Evolutionary conservation across 1,284 basidiomycete species (phyloP).

Genomic region (Stygiomarasmius scandens): DNA sequence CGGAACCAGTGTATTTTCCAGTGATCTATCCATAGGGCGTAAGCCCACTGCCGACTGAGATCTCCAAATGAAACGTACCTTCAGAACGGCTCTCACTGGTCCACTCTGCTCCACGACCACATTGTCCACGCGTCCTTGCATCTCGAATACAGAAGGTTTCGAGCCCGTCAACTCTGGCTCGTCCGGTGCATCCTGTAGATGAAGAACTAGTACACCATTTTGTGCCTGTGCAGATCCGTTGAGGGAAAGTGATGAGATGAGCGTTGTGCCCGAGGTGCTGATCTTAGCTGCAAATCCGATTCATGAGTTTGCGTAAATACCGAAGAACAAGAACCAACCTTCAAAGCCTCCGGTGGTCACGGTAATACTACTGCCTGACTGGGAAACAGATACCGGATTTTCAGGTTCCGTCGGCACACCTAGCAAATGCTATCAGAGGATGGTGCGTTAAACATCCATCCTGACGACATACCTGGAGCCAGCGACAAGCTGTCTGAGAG

Average conservation of each 20-base stretch:
- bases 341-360: constrained; percentile 41
- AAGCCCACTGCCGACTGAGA: too few relatives aligned
- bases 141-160: constrained; percentile 28
- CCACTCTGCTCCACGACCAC: constrained; percentile 41
- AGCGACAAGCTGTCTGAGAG: constrained; percentile 30
- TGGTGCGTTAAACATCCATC: background rate
- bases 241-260: constrained; percentile 35
- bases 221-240: constrained; percentile 31
- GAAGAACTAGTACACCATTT: constrained; percentile 35
- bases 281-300: constrained; percentile 40
- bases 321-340: constrained; percentile 22
- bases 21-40: too few relatives aligned
- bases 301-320: too few relatives aligned
- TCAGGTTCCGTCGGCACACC: constrained; percentile 39
- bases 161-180: constrained; percentile 32
- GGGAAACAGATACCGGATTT: constrained; percentile 35
- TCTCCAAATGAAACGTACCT: constrained; percentile 29
- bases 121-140: constrained; percentile 33
- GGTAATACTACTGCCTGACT: constrained; percentile 28
- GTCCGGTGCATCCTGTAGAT: constrained; percentile 39
- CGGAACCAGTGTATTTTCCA: constrained; percentile 40
- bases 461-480: constrained; percentile 18
- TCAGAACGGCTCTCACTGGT: constrained; percentile 45
- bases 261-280: constrained; percentile 35
- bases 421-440: background rate